Percentiles rank a stretch among this genome's conserved stretches.
Conservation (phyloP, 2,329 filamentous ascomycete species). For the Aplosporella prunicola region DNA sequence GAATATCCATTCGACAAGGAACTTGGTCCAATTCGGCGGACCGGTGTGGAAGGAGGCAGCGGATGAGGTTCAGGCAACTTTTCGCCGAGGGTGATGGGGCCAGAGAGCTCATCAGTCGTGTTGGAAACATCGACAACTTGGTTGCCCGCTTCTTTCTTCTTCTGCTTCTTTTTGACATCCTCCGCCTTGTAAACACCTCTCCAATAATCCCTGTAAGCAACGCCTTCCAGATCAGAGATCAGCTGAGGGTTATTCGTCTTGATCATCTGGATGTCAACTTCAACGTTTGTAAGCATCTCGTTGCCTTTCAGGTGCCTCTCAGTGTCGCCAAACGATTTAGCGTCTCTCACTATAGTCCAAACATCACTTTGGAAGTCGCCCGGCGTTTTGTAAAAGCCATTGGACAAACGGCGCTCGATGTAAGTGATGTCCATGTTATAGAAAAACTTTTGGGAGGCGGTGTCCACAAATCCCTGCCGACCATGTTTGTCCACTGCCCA, state of each 20-base stretch:
- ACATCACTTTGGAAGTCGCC: constrained; percentile 86
- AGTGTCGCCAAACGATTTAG: constrained; percentile 70
- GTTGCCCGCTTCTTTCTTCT: constrained; percentile 25
- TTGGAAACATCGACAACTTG: constrained; percentile 35
- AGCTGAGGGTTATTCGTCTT: constrained; percentile 55
- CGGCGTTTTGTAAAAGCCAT: constrained; percentile 88
- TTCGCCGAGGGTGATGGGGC: constrained; percentile 51
- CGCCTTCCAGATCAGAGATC: too few species aligned
- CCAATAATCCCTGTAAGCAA: constrained; percentile 63
- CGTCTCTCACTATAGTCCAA: constrained; percentile 73
- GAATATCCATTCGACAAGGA: constrained; percentile 52
- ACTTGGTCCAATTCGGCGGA: constrained; percentile 48
- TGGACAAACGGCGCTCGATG: constrained; percentile 92
- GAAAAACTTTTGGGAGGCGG: constrained; percentile 70
- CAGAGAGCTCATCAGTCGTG: constrained; percentile 34
- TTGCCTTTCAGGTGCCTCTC: constrained; percentile 79
- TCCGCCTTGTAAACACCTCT: constrained; percentile 67
- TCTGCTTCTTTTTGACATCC: constrained; percentile 50
- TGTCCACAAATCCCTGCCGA: constrained; percentile 65
- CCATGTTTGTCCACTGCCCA: constrained; percentile 72
- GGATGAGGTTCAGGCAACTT: constrained; percentile 44
- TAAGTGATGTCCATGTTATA: constrained; percentile 91
- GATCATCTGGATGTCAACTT: constrained; percentile 79
- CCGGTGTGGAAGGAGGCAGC: constrained; percentile 38
- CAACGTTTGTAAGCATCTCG: constrained; percentile 84